Base-by-base conservation (phyloP, 148 eudicot genomes). In the Linanthus parryae region DNA sequence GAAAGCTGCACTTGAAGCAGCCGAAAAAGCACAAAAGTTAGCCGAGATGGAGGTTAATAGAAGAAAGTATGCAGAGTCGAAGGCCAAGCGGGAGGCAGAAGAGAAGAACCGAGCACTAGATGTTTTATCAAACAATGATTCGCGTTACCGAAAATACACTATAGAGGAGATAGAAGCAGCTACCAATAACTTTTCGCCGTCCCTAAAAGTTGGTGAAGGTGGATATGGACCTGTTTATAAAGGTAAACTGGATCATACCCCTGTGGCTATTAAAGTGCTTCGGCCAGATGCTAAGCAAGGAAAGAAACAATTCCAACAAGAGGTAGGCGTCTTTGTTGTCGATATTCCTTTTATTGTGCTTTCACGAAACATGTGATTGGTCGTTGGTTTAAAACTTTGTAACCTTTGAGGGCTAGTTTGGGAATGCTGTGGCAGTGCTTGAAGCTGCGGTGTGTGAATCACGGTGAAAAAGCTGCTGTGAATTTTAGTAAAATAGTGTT, bases 221-320 rank as follows among this genome's bases (percentile, higher is more conserved):
- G 96, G 96, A 2, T 88, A 88, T 59, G 96, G 96, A 29, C 97
- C 97, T 10, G 97, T 88, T 47, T 88, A 59, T 34, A 77, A 47
- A 69, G 89, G 77, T 22, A 77, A 56, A 42, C 76, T 88, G 46
- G 97, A 88, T 72, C 94, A 88, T 59, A 88, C 97, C 2, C 84
- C 70, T 0, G 94, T 88, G 9, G 97, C 97, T 28, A 88, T 88
- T 24, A 84, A 84, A 59, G 81, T 81, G 14, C 77, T 88, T 41
- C 58, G 90, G 56, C 73, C 97, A 0, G 89, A 85, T 67, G 94
- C 84, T 52, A 77, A 83, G 20, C 89, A 88, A 69, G 97, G 97
- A 44, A 72, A 61, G 58, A 78, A 70, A 41, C 97, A 88, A 25
- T 88, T 84, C 58, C 78, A 84, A 52, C 97, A 72, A 62, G 84